These are phyloP conservation scores for Heliophila coronopifolia DNA, from an alignment of 441 rosid species.

Conservation along the genomic window DNA sequence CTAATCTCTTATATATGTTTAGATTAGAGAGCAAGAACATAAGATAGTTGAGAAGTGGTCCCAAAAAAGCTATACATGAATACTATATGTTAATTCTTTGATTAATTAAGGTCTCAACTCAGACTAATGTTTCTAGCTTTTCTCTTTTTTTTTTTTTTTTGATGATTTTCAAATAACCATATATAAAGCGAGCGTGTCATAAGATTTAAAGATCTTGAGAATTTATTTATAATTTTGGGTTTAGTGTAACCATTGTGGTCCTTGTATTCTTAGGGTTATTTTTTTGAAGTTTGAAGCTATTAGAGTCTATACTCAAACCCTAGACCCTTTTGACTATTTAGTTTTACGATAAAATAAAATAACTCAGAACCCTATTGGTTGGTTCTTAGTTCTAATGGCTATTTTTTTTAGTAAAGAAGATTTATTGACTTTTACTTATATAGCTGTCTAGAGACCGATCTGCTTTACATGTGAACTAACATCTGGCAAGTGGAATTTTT, in stretches of 20 bases:
- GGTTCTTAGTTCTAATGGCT: slow-evolving; percentile 5
- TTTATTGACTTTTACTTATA: slow-evolving; percentile 16
- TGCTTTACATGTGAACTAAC: slow-evolving; percentile 7
- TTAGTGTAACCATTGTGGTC: slow-evolving; percentile 56
- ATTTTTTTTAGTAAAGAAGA: neutral
- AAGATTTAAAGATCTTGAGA: slow-evolving; percentile 34
- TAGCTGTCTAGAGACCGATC: neutral
- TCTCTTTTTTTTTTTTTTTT: neutral
- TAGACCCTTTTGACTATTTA: slow-evolving; percentile 30
- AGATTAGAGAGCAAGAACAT: slow-evolving; percentile 30
- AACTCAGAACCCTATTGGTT: neutral
- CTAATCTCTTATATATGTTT: slow-evolving; percentile 23
- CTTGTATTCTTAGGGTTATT: slow-evolving; percentile 48
- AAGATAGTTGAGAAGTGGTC: slow-evolving; percentile 90
- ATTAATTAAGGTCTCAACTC: no score
- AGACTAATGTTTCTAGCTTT: neutral
- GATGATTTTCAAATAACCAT: no score
- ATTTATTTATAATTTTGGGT: slow-evolving; percentile 32
- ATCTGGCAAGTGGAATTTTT: slow-evolving; percentile 9
- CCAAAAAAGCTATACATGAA: slow-evolving; percentile 32
- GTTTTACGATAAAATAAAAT: slow-evolving; percentile 16
- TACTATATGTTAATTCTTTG: slow-evolving; percentile 38
- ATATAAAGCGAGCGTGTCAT: slow-evolving; percentile 38
- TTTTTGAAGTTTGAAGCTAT: slow-evolving; percentile 38
- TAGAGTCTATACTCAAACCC: slow-evolving; percentile 24